Percentiles rank a stretch among this genome's conserved stretches.
Evolutionary conservation across 306 rosid species (phyloP).

Genomic region (Vicia sativa): DNA sequence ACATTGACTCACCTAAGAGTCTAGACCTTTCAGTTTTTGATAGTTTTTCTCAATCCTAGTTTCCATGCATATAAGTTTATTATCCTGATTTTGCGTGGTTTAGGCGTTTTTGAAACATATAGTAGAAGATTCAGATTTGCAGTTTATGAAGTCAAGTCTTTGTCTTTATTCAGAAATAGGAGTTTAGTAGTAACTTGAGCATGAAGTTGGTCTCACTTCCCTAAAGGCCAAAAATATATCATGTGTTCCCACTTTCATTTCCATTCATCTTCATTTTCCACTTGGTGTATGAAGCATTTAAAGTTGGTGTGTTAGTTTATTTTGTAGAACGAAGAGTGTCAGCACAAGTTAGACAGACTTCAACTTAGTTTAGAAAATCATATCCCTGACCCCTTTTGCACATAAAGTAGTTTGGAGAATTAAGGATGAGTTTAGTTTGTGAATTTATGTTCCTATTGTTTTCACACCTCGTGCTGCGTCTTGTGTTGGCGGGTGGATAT

Average conservation of each 20-base stretch:
- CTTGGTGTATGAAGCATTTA: constrained; percentile 30
- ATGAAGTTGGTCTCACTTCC: constrained; percentile 8
- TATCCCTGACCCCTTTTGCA: constrained; percentile 7
- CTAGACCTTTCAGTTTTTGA: not conserved
- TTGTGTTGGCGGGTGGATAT: not conserved
- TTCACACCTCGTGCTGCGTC: constrained; percentile 1
- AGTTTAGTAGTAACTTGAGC: not conserved
- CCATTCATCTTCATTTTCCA: constrained; percentile 2
- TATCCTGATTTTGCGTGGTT: constrained; percentile 2
- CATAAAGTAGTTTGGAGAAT: not conserved
- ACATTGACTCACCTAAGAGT: constrained; percentile 11
- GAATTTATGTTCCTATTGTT: constrained; percentile 20
- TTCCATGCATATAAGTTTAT: constrained; percentile 1
- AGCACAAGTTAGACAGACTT: not conserved
- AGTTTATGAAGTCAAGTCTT: constrained; percentile 32
- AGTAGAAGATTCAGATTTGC: constrained; percentile 10
- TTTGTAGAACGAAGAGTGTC: not conserved
- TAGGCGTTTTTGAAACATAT: not conserved
- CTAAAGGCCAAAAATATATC: not conserved
- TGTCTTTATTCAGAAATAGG: constrained; percentile 1
- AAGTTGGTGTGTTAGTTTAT: not conserved
- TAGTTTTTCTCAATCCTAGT: constrained; percentile 12
- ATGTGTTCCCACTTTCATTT: constrained; percentile 8
- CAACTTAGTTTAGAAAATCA: constrained; percentile 7
- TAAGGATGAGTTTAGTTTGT: constrained; percentile 20